Evolutionary conservation across 176 grass and related monocot species (phyloP), one percentile per base, ranked within the genome.

Genomic region (Avena sativa): DNA sequence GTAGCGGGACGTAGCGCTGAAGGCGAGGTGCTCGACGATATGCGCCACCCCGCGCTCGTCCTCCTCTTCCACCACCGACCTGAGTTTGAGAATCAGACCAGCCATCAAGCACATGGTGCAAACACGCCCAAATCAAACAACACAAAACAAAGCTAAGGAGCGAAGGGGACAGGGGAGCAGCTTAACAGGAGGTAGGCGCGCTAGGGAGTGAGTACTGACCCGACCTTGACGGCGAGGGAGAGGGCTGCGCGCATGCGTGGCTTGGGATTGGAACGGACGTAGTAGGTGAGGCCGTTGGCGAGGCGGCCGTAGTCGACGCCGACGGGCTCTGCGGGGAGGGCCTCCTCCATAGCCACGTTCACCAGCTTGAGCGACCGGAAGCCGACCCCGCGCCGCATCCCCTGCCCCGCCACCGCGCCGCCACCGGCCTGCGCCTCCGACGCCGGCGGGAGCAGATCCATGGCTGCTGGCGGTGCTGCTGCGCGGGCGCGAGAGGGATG

Each of bases 141-240:
- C 58, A 23, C 58, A 21, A 10, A 61, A n/a, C 58, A 3, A n/a
- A 9, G 1, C 20, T n/a, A 61, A n/a, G 57, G 57, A 68, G 34
- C 51, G 17, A 46, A 16, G 6, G 51, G 44, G 16, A 16, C 14
- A 17, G 15, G 15, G 47, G 9, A 25, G 56, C 48, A 63, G 15
- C 56, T 19, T 57, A 57, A 36, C 20, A 14, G 53, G 28, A 71
- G 44, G 58, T 23, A 49, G 9, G 52, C 26, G 8, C 34, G 5
- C 40, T 51, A 55, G 65, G 2, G 28, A 79, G 56, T 40, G 46
- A 73, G 82, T 52, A 74, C 97, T 96, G 64, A 99, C 94, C 97
- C 97, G 94, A 96, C 92, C 92, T 96, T 99, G 89, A 96, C 97
- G 91, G 94, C 97, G 57, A 99, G 97, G 58, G 97, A 93, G 59